Conservation (phyloP, 345 rosid genomes). For the Odontarrhena argentea region DNA sequence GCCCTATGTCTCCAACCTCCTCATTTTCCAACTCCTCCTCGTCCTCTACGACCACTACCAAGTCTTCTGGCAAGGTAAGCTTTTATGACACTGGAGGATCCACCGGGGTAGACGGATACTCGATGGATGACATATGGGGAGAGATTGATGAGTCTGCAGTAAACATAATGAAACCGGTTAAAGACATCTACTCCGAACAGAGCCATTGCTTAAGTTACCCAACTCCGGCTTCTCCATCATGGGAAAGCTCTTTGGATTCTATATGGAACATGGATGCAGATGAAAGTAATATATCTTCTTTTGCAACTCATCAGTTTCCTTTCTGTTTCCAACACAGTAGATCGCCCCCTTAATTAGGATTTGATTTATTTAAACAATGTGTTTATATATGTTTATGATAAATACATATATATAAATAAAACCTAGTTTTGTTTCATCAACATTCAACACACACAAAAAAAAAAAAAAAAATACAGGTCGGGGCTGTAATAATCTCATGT, state of each 20-base stretch:
- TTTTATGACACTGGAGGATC: slow-evolving; percentile 86
- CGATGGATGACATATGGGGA: slow-evolving; percentile 91
- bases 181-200: slow-evolving; percentile 53
- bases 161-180: slow-evolving; percentile 52
- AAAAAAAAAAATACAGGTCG: background rate
- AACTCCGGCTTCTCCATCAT: slow-evolving; percentile 54
- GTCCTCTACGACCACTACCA: slow-evolving; percentile 55
- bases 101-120: slow-evolving; percentile 45
- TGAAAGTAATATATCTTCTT: slow-evolving; percentile 58
- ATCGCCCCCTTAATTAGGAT: slow-evolving; percentile 49
- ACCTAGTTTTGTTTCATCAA: slow-evolving; percentile 7
- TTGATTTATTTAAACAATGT: slow-evolving; percentile 53
- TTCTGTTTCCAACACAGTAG: slow-evolving; percentile 49
- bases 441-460: background rate
- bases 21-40: slow-evolving; percentile 55
- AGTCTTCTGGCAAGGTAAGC: slow-evolving; percentile 54
- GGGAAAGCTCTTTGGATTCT: slow-evolving; percentile 63
- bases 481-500: slow-evolving; percentile 15
- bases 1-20: slow-evolving; percentile 47
- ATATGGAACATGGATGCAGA: slow-evolving; percentile 75
- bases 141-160: slow-evolving; percentile 68
- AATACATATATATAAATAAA: slow-evolving; percentile 19
- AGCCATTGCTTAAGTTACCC: slow-evolving; percentile 51
- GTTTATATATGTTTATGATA: slow-evolving; percentile 42
- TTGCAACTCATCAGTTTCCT: slow-evolving; percentile 43